These are phyloP conservation scores for Cardamine chenopodiifolia DNA, from an alignment of 345 rosid genomes.

Conservation along the genomic window DNA sequence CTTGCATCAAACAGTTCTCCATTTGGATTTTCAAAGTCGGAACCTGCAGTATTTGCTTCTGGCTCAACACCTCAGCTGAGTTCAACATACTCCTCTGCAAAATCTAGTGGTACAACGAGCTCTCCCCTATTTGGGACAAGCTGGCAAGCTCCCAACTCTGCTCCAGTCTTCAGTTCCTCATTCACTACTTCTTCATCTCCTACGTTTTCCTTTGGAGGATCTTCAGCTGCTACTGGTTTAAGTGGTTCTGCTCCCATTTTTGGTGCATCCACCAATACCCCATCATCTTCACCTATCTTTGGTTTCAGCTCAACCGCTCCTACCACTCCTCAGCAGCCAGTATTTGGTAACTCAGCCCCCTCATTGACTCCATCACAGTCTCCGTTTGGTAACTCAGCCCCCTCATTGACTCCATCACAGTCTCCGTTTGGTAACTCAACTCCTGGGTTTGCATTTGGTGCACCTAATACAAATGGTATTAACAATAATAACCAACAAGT, in stretches of 20 bases:
- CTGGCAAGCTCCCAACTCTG: slow-evolving; percentile 56
- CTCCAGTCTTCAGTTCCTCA: slow-evolving; percentile 50
- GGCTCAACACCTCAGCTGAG: slow-evolving; percentile 56
- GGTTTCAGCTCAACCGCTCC: slow-evolving; percentile 56
- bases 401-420: slow-evolving; percentile 51
- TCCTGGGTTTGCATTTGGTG: slow-evolving; percentile 54
- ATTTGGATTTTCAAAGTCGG: slow-evolving; percentile 57
- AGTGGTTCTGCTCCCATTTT: slow-evolving; percentile 48
- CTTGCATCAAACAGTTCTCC: slow-evolving; percentile 51
- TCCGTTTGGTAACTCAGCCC: slow-evolving; percentile 50
- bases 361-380: slow-evolving; percentile 52
- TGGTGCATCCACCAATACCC: slow-evolving; percentile 51
- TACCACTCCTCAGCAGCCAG: slow-evolving; percentile 50
- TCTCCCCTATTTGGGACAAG: slow-evolving; percentile 54
- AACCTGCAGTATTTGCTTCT: slow-evolving; percentile 48
- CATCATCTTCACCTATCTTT: slow-evolving; percentile 54
- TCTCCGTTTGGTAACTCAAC: slow-evolving; percentile 55
- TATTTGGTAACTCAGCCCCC: slow-evolving; percentile 54
- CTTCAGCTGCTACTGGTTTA: slow-evolving; percentile 44
- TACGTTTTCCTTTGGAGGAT: slow-evolving; percentile 53
- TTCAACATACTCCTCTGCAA: slow-evolving; percentile 47
- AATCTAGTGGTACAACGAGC: slow-evolving; percentile 49
- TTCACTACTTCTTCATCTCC: slow-evolving; percentile 51
- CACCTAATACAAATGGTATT: slow-evolving; percentile 41
- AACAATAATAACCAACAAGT: slow-evolving; percentile 70